Evolutionary conservation across 805 yeast genomes (phyloP), one percentile per base, ranked within the genome.

Genomic region (Peterozyma toletana): DNA sequence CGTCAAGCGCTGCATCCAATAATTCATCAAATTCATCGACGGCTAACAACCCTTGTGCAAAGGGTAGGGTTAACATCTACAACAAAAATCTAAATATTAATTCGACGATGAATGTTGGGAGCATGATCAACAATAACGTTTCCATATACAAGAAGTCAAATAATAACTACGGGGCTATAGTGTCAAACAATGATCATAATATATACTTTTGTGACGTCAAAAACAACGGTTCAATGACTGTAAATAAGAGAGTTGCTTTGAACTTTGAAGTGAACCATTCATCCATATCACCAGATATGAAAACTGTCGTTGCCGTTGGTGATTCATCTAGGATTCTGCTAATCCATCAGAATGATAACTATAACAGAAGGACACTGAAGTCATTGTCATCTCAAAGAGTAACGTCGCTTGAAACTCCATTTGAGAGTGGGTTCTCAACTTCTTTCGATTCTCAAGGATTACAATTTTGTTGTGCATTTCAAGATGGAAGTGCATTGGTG

Each of bases 341-440:
- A 33, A 53, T 74, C 18, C 80, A 77, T 48, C 71, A 78, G 0
- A 62, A 63, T 15, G 55, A 61, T 30, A 56, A 58, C 35, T 58
- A 65, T 47, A 43, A 48, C 16, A 51, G 51, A 15, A 18, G 31
- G 14, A 38, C n/a, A 58, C 58, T 16, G 52, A 62, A 11, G 58
- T 61, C 39, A 46, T 56, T 38, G 46, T 55, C 14, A 56, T 65
- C 30, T 48, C 62, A 35, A 59, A 54, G 45, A 62, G 64, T 38
- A 62, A 61, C 39, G 64, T 76, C 2, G 68, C 78, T 42, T 70
- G 67, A 44, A 9, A 80, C 91, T 0, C 60, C 67, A 2, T 80
- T 83, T 45, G 96, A 86, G 52, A 76, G 83, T 38, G 96, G 96
- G 2, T 86, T 89, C 56, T 89, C 95, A 5, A 79, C 86, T 0